Evolutionary conservation across 163 green algal species (phyloP).

Genomic region (Chlamydomonas reinhardtii): DNA sequence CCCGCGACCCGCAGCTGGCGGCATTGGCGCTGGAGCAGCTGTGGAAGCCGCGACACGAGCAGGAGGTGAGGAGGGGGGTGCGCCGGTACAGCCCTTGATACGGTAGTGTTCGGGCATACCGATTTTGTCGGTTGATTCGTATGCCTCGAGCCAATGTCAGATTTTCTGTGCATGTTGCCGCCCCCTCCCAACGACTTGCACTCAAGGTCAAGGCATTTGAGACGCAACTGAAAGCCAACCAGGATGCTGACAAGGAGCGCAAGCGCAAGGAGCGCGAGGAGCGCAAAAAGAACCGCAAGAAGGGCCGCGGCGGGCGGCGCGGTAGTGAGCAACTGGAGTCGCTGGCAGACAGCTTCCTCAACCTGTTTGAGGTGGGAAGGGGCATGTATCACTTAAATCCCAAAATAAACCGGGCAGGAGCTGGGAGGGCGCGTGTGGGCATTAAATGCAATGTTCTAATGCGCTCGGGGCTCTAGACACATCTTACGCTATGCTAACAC

Average conservation of each 20-base stretch:
- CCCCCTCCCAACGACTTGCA: no score
- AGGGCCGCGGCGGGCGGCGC: not conserved
- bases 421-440: no score
- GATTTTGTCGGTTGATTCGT: no score
- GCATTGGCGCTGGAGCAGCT: slow-evolving; percentile 55
- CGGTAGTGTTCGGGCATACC: no score
- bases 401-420: no score
- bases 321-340: slow-evolving; percentile 1
- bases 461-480: no score
- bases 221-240: not conserved
- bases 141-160: no score
- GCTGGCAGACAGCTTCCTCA: not conserved
- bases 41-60: slow-evolving; percentile 70
- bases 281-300: not conserved
- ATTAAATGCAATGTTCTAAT: no score
- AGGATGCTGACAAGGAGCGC: not conserved
- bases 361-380: slow-evolving; percentile 2
- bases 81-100: no score
- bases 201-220: slow-evolving; percentile 4
- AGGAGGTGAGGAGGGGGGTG: slow-evolving; percentile 56
- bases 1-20: slow-evolving; percentile 62
- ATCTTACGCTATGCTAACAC: no score
- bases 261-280: not conserved
- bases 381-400: no score
- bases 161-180: no score